A percentile compares a stretch with the other conserved stretches of the same genome.
These are phyloP conservation scores for Lactifluus subvellereus DNA, from an alignment of 768 basidiomycete species.

Conservation along the genomic window DNA sequence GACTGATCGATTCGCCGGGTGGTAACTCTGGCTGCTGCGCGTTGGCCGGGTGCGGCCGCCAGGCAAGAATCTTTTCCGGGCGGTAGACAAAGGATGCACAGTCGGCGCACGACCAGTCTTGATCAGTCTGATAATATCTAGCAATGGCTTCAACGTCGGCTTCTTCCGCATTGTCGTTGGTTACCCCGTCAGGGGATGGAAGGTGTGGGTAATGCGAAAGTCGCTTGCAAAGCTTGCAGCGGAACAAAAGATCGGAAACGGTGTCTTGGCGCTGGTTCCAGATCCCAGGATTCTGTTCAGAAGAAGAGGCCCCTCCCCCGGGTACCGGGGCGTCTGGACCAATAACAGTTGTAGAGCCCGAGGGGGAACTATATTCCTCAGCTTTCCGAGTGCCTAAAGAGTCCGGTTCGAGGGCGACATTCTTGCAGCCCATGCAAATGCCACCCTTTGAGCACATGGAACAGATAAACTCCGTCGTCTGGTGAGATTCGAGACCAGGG, in stretches of 20 bases:
- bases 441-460: conserved; percentile 69
- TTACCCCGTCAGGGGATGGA: conserved; percentile 39
- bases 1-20: conserved; percentile 39
- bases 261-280: neutral
- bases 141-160: conserved; percentile 42
- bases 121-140: conserved; percentile 49
- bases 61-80: conserved; percentile 84
- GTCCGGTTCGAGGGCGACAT: conserved; percentile 49
- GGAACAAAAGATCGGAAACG: conserved; percentile 54
- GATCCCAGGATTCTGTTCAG: neutral
- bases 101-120: conserved; percentile 67
- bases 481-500: conserved; percentile 28
- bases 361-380: neutral
- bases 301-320: neutral
- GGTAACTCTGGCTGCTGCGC: conserved; percentile 48
- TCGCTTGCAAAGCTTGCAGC: conserved; percentile 80
- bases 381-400: conserved; percentile 1
- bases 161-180: conserved; percentile 31
- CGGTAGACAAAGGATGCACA: conserved; percentile 65
- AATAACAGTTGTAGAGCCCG: neutral
- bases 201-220: conserved; percentile 78
- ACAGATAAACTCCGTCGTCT: conserved; percentile 78
- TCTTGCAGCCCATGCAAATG: conserved; percentile 70
- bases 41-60: conserved; percentile 74
- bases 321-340: neutral